Base-by-base conservation (phyloP, 148 eudicot genomes). In the Oxyria digyna region DNA sequence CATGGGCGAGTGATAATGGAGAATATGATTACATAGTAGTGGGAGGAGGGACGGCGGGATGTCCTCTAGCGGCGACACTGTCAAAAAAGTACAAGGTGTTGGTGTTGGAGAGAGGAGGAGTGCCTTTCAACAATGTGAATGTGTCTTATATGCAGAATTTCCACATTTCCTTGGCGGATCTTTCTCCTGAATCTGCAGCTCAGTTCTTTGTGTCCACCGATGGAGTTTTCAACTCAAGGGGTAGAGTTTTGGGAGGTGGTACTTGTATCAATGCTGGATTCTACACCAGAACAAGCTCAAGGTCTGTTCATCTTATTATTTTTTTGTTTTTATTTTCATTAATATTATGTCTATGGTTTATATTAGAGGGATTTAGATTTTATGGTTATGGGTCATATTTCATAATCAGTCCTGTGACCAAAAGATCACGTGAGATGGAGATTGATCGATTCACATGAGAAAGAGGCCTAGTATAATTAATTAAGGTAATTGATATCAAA, bases 11-110 rank as follows among this genome's bases (percentile, higher is more conserved):
- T 62, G 49, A 73, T 4, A 46, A 68, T n/a, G 48, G 54, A 0
- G 37, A 72, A 1, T 94, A 88, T 62, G 97, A 94, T 29, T 94
- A 94, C 72, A 94, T 94, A 31, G 74, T 94, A 5, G 86, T 94
- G 0, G 99, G 99, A 8, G 99, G 99, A 29, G 99, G 99, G 35
- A 88, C 99, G 27, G 96, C 93, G 8, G 99, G 99, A 9, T 94
- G 99, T 62, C 97, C 99, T 0, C 71, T 94, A 7, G 97, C 97
- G 0, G 80, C 97, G 9, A 94, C 99, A 0, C 74, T 94, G 13
- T 90, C 99, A 8, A 74, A 69, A 24, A 85, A 90, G 10, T 91
- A 54, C 79, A 86, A 77, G 0, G 97, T 94, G 8, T 20, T 94
- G 57, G 43, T 94, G 20, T 72, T 94, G 41, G 99, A 94, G 65